A percentile compares a stretch with the other conserved stretches of the same genome.
Evolutionary conservation across 2,329 filamentous ascomycete genomes (phyloP).

Genomic region (Fusarium circinatum): DNA sequence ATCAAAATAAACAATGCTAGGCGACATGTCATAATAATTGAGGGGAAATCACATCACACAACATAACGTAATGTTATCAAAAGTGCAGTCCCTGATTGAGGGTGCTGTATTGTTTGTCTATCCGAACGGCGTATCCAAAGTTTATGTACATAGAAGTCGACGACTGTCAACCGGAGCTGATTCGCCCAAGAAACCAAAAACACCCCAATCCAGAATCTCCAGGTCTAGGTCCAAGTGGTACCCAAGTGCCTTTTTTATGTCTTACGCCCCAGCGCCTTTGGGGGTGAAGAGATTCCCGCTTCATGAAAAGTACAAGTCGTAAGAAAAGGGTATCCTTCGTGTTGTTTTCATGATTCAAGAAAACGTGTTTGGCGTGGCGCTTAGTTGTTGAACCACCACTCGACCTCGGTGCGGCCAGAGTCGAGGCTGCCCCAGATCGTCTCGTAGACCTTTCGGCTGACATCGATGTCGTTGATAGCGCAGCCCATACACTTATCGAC

Average conservation of each 20-base stretch:
- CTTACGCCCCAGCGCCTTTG: constrained; percentile 32
- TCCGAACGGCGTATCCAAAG: constrained; percentile 23
- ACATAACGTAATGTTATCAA: not conserved
- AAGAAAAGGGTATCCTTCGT: constrained; percentile 28
- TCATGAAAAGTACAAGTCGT: constrained; percentile 41
- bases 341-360: constrained; percentile 17
- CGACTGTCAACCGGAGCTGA: constrained; percentile 33
- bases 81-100: constrained; percentile 7
- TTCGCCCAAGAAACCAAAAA: constrained; percentile 37
- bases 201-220: constrained; percentile 41
- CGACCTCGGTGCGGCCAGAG: constrained; percentile 54
- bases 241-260: constrained; percentile 16
- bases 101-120: constrained; percentile 29
- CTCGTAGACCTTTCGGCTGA: constrained; percentile 66
- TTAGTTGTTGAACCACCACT: constrained; percentile 61
- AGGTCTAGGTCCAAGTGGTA: not conserved
- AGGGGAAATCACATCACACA: not conserved
- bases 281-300: constrained; percentile 36
- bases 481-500: constrained; percentile 84
- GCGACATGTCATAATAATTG: constrained; percentile 3
- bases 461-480: constrained; percentile 64
- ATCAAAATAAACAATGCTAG: constrained; percentile 9
- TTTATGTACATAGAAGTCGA: constrained; percentile 41
- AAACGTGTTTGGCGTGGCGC: constrained; percentile 10
- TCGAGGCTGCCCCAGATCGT: constrained; percentile 60